Conservation (phyloP, 306 rosid genomes). For the Prunus mume region DNA sequence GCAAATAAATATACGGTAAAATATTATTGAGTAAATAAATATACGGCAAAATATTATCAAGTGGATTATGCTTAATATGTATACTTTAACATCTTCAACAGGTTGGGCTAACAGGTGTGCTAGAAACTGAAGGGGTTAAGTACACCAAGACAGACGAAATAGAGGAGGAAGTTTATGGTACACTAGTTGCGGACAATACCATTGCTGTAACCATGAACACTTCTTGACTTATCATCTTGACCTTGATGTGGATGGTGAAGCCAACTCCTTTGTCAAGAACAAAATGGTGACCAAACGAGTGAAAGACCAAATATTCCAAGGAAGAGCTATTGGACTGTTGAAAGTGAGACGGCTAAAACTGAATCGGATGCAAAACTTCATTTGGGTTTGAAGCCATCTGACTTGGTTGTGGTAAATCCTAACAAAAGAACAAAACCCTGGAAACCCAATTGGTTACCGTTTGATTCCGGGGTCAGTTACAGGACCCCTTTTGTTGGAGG, state of each 20-base stretch:
- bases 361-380: slow-evolving; percentile 45
- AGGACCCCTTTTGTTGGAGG: slow-evolving; percentile 35
- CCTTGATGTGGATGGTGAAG: slow-evolving; percentile 49
- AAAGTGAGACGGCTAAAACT: slow-evolving; percentile 23
- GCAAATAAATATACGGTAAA: too few species aligned
- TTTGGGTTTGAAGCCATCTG: slow-evolving; percentile 28
- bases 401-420: slow-evolving; percentile 27
- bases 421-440: slow-evolving; percentile 23
- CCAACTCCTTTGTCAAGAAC: slow-evolving; percentile 51
- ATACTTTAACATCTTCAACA: neutral
- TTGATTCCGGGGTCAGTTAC: slow-evolving; percentile 36
- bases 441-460: slow-evolving; percentile 52
- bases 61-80: neutral
- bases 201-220: slow-evolving; percentile 65
- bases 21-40: too few species aligned
- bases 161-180: slow-evolving; percentile 42
- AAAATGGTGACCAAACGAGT: slow-evolving; percentile 35
- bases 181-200: slow-evolving; percentile 42
- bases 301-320: slow-evolving; percentile 19
- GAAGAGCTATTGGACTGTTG: slow-evolving; percentile 54
- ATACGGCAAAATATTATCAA: too few species aligned
- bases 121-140: slow-evolving; percentile 34
- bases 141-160: slow-evolving; percentile 36
- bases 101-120: slow-evolving; percentile 52
- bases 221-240: slow-evolving; percentile 51